A percentile compares a stretch with the other conserved stretches of the same genome.
phyloP scores from a whole-genome alignment of 306 rosid genomes.

The Lathyrus tuberosus region DNA sequence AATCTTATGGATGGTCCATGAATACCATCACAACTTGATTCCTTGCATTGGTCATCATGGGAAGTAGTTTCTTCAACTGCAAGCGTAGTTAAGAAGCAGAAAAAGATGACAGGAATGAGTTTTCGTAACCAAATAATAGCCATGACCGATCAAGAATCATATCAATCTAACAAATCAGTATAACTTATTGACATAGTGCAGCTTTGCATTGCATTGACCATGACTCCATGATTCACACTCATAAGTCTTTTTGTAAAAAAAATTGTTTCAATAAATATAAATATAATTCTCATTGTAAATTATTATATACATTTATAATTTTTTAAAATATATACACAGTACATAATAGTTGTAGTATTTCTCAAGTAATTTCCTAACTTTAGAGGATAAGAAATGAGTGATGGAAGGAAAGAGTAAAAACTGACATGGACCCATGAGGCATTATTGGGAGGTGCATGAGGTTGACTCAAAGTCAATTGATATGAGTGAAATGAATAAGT shows the following conservation, averaged over 20 bases:
- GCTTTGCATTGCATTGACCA: not conserved
- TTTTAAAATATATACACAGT: not conserved
- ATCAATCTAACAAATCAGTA: not conserved
- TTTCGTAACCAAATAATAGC: not conserved
- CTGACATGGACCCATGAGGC: too few species aligned
- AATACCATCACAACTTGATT: slow-evolving; percentile 21
- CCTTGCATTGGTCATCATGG: slow-evolving; percentile 16
- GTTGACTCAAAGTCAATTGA: not conserved
- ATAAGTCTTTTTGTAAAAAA: not conserved
- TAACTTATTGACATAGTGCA: not conserved
- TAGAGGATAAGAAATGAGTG: not conserved
- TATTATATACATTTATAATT: not conserved
- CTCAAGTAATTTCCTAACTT: too few species aligned
- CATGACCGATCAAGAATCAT: not conserved
- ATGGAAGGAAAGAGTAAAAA: not conserved
- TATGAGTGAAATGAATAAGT: not conserved
- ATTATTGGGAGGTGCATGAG: too few species aligned
- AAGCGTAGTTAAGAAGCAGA: not conserved
- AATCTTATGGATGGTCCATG: slow-evolving; percentile 29
- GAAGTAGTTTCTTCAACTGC: not conserved
- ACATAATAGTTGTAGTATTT: too few species aligned
- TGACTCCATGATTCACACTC: not conserved
- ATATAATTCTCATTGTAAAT: not conserved
- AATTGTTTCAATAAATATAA: not conserved
- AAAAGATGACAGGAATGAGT: not conserved